Evolutionary conservation across 2,329 filamentous ascomycete species (phyloP).

Genomic region (Basipetospora chlamydospora): DNA sequence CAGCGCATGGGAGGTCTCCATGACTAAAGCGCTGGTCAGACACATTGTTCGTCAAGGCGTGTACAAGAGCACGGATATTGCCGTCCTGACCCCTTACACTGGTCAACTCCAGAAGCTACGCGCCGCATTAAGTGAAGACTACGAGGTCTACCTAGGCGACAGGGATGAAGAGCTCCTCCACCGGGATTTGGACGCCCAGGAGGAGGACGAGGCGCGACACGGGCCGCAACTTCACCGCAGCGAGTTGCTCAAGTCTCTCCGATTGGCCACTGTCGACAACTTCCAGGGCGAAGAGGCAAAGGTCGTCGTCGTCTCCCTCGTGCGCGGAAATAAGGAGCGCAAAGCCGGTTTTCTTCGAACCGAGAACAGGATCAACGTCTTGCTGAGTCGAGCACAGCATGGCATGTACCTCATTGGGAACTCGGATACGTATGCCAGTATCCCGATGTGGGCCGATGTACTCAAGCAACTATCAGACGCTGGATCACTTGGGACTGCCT

Average conservation of each 20-base stretch:
- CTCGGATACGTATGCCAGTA: conserved; percentile 47
- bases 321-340: conserved; percentile 45
- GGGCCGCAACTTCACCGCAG: conserved; percentile 36
- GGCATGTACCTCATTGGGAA: conserved; percentile 58
- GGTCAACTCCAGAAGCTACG: conserved; percentile 48
- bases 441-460: conserved; percentile 24
- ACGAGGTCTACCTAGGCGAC: conserved; percentile 31
- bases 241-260: conserved; percentile 12
- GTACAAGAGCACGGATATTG: conserved; percentile 49
- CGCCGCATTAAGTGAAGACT: conserved; percentile 8
- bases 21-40: conserved; percentile 48
- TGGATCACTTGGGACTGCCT: conserved; percentile 40
- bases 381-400: conserved; percentile 52
- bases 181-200: conserved; percentile 48
- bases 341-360: conserved; percentile 59
- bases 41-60: conserved; percentile 55
- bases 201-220: conserved; percentile 42
- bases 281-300: conserved; percentile 67
- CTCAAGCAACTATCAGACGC: conserved; percentile 42
- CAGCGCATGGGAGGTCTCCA: conserved; percentile 52
- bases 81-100: conserved; percentile 58
- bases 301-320: conserved; percentile 54
- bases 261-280: conserved; percentile 41
- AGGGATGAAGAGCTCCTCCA: conserved; percentile 55
- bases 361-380: conserved; percentile 55